phyloP scores from a whole-genome alignment of 495 filamentous ascomycete genomes.

The Halenospora varia region DNA sequence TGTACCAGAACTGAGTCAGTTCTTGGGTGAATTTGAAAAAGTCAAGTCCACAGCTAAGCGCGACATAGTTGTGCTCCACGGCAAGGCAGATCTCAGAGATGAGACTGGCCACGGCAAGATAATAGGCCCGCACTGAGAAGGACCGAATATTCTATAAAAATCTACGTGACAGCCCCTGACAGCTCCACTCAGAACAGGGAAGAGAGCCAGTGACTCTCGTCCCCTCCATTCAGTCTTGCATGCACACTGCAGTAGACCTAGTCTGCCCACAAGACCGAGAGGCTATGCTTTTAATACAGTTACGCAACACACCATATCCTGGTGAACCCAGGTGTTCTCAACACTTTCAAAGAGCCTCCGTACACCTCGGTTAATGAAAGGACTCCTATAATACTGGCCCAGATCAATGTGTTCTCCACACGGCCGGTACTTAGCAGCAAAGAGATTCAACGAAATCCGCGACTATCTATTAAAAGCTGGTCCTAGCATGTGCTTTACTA shows the following conservation, averaged over 20 bases:
- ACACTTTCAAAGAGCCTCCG: neutral
- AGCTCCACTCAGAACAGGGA: neutral
- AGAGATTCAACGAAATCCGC: neutral
- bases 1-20: neutral
- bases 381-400: neutral
- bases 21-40: neutral
- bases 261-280: neutral
- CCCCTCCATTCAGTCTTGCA: neutral
- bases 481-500: no score
- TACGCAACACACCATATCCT: neutral
- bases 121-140: neutral
- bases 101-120: neutral
- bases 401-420: neutral
- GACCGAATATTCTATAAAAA: neutral
- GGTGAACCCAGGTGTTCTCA: neutral
- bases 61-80: neutral
- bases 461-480: no score
- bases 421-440: neutral
- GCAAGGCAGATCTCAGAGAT: neutral
- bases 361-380: neutral
- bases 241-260: neutral
- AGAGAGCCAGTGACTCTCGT: neutral
- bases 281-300: neutral
- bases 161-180: neutral
- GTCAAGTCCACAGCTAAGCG: neutral